Percentiles rank a stretch among this genome's conserved stretches.
Evolutionary conservation across 306 rosid species (phyloP).

Genomic region (Canavalia ensiformis): DNA sequence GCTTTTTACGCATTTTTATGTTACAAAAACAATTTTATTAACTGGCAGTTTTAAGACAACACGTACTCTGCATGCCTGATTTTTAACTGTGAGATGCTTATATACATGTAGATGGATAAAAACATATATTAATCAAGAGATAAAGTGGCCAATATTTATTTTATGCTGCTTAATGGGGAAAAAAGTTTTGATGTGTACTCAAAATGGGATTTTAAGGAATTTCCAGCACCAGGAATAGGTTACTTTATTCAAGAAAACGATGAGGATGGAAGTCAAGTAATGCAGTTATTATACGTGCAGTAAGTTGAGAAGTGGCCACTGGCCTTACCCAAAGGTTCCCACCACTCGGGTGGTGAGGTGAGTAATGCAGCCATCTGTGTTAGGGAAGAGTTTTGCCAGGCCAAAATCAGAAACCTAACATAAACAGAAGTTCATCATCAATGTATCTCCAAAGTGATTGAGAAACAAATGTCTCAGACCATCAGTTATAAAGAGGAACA

Average conservation of each 20-base stretch:
- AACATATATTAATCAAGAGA: not conserved
- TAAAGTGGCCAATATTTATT: not conserved
- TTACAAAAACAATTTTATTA: not conserved
- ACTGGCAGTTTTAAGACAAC: not conserved
- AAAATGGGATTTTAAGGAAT: no score
- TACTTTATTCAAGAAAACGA: constrained; percentile 2
- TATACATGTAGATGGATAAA: not conserved
- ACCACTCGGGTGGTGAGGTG: constrained; percentile 71
- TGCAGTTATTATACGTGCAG: not conserved
- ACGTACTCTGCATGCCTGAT: not conserved
- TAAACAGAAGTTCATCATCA: not conserved
- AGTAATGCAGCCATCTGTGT: constrained; percentile 54
- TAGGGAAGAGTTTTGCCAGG: constrained; percentile 60
- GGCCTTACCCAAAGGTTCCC: constrained; percentile 73
- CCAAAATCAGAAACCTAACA: constrained; percentile 74
- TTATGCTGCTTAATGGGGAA: not conserved
- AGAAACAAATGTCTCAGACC: not conserved
- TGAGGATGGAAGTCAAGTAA: not conserved
- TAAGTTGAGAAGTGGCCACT: constrained; percentile 13
- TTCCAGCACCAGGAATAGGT: not conserved
- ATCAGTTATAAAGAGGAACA: not conserved
- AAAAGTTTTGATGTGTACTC: not conserved
- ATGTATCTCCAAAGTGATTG: not conserved
- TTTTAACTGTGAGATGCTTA: not conserved
- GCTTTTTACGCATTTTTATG: not conserved